Evolutionary conservation across 352 stramenopile genomes (phyloP).

Genomic region (Albugo laibachii): DNA sequence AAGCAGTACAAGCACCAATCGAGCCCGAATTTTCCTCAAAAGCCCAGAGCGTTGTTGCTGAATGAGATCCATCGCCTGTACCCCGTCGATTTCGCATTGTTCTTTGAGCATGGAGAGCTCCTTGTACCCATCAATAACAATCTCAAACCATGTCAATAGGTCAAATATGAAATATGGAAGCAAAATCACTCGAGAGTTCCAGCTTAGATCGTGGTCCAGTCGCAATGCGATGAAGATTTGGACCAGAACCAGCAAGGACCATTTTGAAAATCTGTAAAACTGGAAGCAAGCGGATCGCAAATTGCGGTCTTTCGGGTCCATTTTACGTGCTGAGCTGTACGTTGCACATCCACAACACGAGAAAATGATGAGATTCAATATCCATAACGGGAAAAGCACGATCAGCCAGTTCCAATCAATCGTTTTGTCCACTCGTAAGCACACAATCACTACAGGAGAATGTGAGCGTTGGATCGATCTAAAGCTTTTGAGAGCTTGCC

Average conservation of each 20-base stretch:
- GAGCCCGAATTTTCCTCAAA: conserved; percentile 16
- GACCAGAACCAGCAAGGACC: conserved; percentile 42
- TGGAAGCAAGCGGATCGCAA: conserved; percentile 13
- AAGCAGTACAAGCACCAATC: conserved; percentile 24
- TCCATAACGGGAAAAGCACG: conserved; percentile 65
- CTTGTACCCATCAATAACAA: conserved; percentile 23
- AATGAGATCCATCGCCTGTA: conserved; percentile 49
- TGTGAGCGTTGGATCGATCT: neutral
- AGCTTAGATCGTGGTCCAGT: conserved; percentile 46
- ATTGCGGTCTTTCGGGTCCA: conserved; percentile 36
- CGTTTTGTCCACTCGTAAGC: conserved; percentile 41
- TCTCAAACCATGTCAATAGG: conserved; percentile 40
- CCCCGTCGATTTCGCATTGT: conserved; percentile 43
- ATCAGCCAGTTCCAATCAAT: conserved; percentile 61
- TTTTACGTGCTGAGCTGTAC: conserved; percentile 16
- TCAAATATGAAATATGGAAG: conserved; percentile 71
- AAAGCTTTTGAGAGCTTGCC: conserved; percentile 14
- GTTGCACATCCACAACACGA: conserved; percentile 48
- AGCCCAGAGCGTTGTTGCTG: conserved; percentile 29
- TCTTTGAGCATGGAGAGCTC: conserved; percentile 54
- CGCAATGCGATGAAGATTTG: conserved; percentile 71
- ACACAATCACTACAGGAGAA: conserved; percentile 43
- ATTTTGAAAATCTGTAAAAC: conserved; percentile 39
- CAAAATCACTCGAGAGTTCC: conserved; percentile 39
- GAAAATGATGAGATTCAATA: conserved; percentile 49